phyloP scores from a whole-genome alignment of 176 grass and related monocot species.

The Canna indica region DNA sequence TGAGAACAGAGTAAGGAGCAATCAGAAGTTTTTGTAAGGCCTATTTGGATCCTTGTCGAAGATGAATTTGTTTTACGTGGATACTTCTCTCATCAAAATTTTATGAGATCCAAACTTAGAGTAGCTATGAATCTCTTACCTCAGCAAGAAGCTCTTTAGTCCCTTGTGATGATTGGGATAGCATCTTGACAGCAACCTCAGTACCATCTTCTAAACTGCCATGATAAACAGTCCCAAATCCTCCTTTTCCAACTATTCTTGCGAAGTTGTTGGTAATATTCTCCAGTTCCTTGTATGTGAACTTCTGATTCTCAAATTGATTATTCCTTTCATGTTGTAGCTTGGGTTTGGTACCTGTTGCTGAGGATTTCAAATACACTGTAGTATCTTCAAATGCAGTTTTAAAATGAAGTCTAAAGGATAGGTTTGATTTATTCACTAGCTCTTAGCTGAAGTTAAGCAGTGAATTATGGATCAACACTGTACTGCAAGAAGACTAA shows the following conservation, averaged over 20 bases:
- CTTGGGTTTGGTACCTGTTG: background rate
- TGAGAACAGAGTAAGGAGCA: background rate
- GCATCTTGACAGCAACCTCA: conserved; percentile 38
- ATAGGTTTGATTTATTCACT: background rate
- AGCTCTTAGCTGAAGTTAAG: background rate
- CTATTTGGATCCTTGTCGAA: background rate
- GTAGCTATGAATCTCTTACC: background rate
- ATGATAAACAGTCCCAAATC: conserved; percentile 32
- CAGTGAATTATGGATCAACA: background rate
- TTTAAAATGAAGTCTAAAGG: background rate
- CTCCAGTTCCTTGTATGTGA: conserved; percentile 29
- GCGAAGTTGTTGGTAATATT: conserved; percentile 24
- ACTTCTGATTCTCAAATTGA: conserved; percentile 14
- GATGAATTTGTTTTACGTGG: background rate
- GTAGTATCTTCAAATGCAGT: background rate
- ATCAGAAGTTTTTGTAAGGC: too few species aligned
- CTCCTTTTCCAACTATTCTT: conserved; percentile 22
- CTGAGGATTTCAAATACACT: background rate
- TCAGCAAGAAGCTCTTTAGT: conserved; percentile 28
- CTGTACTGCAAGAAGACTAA: background rate
- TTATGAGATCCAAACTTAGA: background rate
- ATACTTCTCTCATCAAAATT: background rate
- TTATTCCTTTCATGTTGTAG: background rate
- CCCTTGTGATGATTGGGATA: conserved; percentile 8
- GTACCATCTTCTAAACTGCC: conserved; percentile 14